These are phyloP conservation scores for Psilocybe mexicana DNA, from an alignment of 1,284 basidiomycete species.

Conservation along the genomic window DNA sequence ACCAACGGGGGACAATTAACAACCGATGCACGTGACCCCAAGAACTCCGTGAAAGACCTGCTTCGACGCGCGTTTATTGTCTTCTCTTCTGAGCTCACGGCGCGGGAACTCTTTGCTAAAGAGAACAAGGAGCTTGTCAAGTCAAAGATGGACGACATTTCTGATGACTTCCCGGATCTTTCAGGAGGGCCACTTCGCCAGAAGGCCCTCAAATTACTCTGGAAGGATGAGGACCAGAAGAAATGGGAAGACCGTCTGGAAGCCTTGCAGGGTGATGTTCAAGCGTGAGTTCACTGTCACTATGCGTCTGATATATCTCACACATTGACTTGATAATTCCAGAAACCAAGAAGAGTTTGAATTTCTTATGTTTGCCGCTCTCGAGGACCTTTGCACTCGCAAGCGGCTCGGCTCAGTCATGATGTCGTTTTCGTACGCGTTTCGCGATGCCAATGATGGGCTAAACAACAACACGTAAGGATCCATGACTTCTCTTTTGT, in stretches of 20 bases:
- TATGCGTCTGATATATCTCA: no score
- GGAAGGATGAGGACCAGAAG: conserved; percentile 3
- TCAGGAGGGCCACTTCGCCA: conserved; percentile 7
- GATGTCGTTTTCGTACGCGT: background rate
- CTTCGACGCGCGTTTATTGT: conserved; percentile 4
- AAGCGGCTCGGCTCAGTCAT: background rate
- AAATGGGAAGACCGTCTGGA: background rate
- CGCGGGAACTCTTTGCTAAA: conserved; percentile 5
- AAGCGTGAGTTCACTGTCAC: no score
- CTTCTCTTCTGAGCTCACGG: conserved; percentile 6
- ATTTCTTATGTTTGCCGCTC: background rate
- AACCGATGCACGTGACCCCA: no score
- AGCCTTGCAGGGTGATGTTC: no score
- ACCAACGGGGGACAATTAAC: no score
- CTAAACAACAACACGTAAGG: no score
- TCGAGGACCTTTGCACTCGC: background rate
- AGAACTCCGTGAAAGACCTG: no score
- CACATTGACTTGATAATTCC: no score
- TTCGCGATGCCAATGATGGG: background rate
- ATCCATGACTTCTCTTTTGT: no score
- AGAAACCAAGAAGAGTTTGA: background rate
- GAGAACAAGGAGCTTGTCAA: background rate
- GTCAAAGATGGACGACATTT: background rate
- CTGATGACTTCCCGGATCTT: background rate
- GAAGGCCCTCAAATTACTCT: conserved; percentile 8